phyloP scores from a whole-genome alignment of 2,329 filamentous ascomycete genomes.

The Neopestalotiopsis sp. region DNA sequence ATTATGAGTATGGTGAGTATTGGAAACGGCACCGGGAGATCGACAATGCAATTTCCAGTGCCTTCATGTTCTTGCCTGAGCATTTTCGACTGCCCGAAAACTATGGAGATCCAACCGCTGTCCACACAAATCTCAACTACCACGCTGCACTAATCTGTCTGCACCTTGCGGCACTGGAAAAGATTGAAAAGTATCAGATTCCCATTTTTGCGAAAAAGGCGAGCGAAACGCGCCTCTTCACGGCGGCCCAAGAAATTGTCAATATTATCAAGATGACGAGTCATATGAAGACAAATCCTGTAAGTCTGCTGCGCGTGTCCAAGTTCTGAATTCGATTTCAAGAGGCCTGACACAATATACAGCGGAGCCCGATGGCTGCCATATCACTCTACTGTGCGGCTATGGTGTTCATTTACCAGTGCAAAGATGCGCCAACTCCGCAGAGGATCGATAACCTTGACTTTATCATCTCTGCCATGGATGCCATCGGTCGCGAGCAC shows the following conservation, averaged over 20 bases:
- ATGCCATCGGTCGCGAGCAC: constrained; percentile 74
- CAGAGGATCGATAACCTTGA: constrained; percentile 61
- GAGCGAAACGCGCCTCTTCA: constrained; percentile 75
- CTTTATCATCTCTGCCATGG: constrained; percentile 80
- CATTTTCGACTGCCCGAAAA: constrained; percentile 74
- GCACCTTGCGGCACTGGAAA: constrained; percentile 87
- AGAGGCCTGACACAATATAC: not conserved
- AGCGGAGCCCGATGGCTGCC: constrained; percentile 77
- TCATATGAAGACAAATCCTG: constrained; percentile 69
- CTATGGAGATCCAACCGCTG: constrained; percentile 71
- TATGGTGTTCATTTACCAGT: constrained; percentile 77
- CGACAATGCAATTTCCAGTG: constrained; percentile 79
- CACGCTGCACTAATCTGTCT: constrained; percentile 88
- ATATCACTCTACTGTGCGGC: constrained; percentile 86
- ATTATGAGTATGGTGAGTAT: constrained; percentile 76
- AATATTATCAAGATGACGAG: constrained; percentile 81
- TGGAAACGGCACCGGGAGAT: constrained; percentile 86
- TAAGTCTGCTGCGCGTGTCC: constrained; percentile 48
- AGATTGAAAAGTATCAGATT: constrained; percentile 74
- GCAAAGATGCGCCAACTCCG: constrained; percentile 60
- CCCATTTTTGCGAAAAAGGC: constrained; percentile 68
- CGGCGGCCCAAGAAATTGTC: constrained; percentile 83
- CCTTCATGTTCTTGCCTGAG: constrained; percentile 79
- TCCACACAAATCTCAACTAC: constrained; percentile 87
- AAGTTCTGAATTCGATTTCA: not conserved